Evolutionary conservation across 306 rosid genomes (phyloP), one percentile per base, ranked within the genome.

Genomic region (Vachellia pachyceras): DNA sequence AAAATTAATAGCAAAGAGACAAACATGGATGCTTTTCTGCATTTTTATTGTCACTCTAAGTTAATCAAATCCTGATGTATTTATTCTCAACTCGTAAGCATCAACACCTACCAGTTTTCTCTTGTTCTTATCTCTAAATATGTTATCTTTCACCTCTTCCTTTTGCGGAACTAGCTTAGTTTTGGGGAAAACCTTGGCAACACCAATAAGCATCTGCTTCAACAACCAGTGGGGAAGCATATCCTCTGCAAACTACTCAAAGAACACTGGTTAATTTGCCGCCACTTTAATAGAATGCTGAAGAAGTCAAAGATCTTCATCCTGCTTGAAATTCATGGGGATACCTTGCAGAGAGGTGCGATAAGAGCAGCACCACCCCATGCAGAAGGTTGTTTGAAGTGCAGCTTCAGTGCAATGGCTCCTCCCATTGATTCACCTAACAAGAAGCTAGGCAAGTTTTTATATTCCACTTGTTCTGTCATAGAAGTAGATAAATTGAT

Each of bases 381-480:
- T 33, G 79, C 88, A 81, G 55, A 80, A 33, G 96, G 97, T 84
- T 95, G 97, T 87, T 93, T 93, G 85, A 90, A 90, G 86, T 95
- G 98, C 70, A 87, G 76, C 80, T 91, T 93, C 86, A 95, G 87
- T 82, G 99, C 91, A 84, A 95, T 80, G 67, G 99, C 98, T 84
- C 98, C 99, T 72, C 98, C 99, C 94, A 95, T 66, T 0, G 99
- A 95, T 83, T 91, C 92, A 70, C 99, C 99, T 52, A 95, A 82
- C 80, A 93, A 90, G 88, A 95, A 95, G 87, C 93, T 95, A 75
- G 99, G 94, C 76, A 93, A 86, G 69, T 82, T 44, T 47, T 58
- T 72, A 76, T 88, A 90, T 85, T 88, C 89, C 15, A 60, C 87
- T 82, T 87, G 80, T 73, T 82, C 97, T 92, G 93, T 81, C 79